These are phyloP conservation scores for Aegilops bicornis DNA, from an alignment of 176 grass and related monocot genomes.

Conservation along the genomic window DNA sequence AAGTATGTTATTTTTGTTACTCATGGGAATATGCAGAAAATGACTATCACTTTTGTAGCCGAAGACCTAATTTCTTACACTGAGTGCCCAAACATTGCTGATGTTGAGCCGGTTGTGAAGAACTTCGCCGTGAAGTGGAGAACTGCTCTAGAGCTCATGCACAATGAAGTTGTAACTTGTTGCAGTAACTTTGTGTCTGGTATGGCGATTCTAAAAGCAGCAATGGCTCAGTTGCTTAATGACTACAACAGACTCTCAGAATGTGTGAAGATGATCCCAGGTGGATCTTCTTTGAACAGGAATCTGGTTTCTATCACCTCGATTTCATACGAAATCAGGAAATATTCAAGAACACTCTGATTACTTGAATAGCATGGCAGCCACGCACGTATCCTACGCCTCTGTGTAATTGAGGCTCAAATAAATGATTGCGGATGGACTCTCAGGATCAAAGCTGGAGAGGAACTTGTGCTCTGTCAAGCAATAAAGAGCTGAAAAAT, in stretches of 20 bases:
- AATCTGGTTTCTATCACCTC: conserved; percentile 85
- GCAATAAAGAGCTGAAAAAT: not conserved
- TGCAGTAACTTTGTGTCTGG: conserved; percentile 87
- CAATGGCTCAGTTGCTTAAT: conserved; percentile 79
- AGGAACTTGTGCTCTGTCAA: conserved; percentile 1
- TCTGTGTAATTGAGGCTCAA: not conserved
- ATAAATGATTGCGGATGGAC: not conserved
- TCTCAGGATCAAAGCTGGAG: not conserved
- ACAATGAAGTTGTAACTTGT: conserved; percentile 88
- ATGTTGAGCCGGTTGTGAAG: conserved; percentile 69
- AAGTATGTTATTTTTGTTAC: not conserved
- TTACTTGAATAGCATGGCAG: conserved; percentile 1
- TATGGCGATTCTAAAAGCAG: conserved; percentile 82
- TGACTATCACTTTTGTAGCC: conserved; percentile 51
- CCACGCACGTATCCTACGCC: not conserved
- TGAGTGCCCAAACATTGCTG: conserved; percentile 42
- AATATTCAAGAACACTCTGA: conserved; percentile 85
- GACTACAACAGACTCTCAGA: conserved; percentile 88
- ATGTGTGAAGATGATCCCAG: conserved; percentile 73
- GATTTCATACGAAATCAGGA: conserved; percentile 90
- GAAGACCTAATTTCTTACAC: conserved; percentile 66
- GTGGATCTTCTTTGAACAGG: conserved; percentile 60
- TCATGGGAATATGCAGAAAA: conserved; percentile 9
- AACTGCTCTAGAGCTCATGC: conserved; percentile 70
- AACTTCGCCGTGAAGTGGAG: conserved; percentile 83